A percentile compares a stretch with the other conserved stretches of the same genome.
Conservation (phyloP, 2,329 filamentous ascomycete genomes). For the Knoxdaviesia proteae region DNA sequence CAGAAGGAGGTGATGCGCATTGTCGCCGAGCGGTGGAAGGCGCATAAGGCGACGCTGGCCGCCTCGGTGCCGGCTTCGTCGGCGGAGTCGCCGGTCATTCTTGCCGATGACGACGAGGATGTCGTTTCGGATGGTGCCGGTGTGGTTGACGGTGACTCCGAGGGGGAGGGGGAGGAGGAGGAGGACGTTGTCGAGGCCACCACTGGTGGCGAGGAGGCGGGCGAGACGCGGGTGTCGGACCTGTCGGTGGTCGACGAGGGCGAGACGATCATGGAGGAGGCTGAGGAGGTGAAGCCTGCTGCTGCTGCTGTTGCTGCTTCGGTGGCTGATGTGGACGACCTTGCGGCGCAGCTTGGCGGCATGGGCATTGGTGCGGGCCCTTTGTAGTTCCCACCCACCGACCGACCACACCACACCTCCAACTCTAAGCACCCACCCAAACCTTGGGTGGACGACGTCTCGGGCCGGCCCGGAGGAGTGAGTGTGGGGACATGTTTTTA, state of each 20-base stretch:
- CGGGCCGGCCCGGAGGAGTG: too few relatives aligned
- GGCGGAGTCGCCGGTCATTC: background rate
- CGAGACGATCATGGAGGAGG: constrained; percentile 24
- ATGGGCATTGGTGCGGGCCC: too few relatives aligned
- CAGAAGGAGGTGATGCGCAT: constrained; percentile 51
- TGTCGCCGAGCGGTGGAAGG: constrained; percentile 41
- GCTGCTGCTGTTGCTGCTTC: too few relatives aligned
- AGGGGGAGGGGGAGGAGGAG: constrained; percentile 8
- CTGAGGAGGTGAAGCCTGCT: constrained; percentile 9
- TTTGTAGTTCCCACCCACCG: too few relatives aligned
- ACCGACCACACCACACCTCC: too few relatives aligned
- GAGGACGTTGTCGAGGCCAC: constrained; percentile 4
- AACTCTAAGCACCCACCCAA: too few relatives aligned
- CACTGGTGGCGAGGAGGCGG: constrained; percentile 8
- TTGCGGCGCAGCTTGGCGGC: too few relatives aligned
- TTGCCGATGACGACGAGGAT: constrained; percentile 5
- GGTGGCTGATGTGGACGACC: too few relatives aligned
- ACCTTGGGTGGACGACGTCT: too few relatives aligned
- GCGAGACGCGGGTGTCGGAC: constrained; percentile 31
- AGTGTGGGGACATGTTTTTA: too few relatives aligned
- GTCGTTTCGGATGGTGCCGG: constrained; percentile 4
- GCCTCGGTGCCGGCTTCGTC: background rate
- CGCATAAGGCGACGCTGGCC: constrained; percentile 21
- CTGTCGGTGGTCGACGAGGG: constrained; percentile 35
- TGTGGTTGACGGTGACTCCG: background rate